Conservation (phyloP, 2,329 filamentous ascomycete species). For the Pyrenophora seminiperda region DNA sequence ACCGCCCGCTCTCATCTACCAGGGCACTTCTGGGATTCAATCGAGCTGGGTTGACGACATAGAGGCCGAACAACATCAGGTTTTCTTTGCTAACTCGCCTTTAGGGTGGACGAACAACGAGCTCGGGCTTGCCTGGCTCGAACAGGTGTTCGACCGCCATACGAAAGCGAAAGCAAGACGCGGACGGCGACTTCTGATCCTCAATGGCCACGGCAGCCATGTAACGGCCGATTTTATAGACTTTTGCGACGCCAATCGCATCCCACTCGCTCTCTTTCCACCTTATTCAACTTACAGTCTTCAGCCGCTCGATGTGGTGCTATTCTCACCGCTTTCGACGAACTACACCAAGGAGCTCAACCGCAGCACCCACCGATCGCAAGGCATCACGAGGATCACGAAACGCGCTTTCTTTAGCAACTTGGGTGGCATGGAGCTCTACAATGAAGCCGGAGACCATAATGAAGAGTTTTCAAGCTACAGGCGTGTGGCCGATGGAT, state of each 20-base stretch:
- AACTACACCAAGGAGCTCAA: neutral
- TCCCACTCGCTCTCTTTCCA: neutral
- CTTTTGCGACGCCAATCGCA: neutral
- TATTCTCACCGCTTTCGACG: neutral
- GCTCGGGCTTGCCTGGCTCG: neutral
- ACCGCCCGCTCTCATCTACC: too few relatives aligned
- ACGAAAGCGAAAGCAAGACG: neutral
- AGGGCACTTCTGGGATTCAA: constrained; percentile 2
- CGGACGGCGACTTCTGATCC: neutral
- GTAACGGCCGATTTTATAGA: neutral
- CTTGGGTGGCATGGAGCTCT: neutral
- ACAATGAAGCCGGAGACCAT: neutral
- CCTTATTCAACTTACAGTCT: neutral
- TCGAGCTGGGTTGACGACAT: constrained; percentile 5
- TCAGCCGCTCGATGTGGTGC: neutral
- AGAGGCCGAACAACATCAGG: neutral
- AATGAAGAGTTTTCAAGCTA: constrained; percentile 7
- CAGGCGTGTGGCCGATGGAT: constrained; percentile 1
- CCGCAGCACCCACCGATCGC: neutral
- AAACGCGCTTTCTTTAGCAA: neutral
- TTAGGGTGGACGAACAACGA: neutral
- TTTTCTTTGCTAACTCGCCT: neutral
- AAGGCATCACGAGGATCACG: neutral
- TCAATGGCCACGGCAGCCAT: neutral
- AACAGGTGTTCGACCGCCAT: neutral